Conservation (phyloP, 768 basidiomycete genomes). For the Lentinula boryana region DNA sequence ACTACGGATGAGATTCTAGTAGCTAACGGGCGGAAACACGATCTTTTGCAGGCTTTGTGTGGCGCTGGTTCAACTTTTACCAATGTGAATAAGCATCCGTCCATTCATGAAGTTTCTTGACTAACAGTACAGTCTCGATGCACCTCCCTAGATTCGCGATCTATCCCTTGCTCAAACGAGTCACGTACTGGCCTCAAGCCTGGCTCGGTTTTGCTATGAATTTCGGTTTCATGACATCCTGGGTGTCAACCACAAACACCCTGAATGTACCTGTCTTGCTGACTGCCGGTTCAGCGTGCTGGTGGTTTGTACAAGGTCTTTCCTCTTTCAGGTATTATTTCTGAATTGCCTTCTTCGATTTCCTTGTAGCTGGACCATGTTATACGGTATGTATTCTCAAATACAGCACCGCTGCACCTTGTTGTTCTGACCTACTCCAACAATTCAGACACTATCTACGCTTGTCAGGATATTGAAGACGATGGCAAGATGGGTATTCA, state of each 20-base stretch:
- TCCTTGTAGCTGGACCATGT: constrained; percentile 38
- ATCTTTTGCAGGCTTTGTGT: constrained; percentile 27
- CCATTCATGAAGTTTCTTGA: background rate
- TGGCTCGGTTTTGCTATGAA: constrained; percentile 59
- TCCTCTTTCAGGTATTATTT: background rate
- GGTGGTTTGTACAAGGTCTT: constrained; percentile 31
- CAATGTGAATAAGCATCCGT: constrained; percentile 23
- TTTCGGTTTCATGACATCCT: constrained; percentile 44
- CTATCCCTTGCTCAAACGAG: constrained; percentile 50
- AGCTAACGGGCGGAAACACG: background rate
- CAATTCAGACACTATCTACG: constrained; percentile 60
- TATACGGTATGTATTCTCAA: constrained; percentile 29
- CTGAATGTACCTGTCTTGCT: constrained; percentile 26
- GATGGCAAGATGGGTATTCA: constrained; percentile 69
- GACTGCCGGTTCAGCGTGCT: constrained; percentile 33
- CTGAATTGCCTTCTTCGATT: background rate
- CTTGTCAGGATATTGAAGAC: constrained; percentile 73
- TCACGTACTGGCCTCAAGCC: constrained; percentile 57
- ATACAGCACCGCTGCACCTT: too few species aligned
- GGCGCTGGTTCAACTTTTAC: constrained; percentile 39
- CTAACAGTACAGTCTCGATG: background rate
- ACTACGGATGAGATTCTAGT: background rate
- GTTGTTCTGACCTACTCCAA: background rate
- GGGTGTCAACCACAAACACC: constrained; percentile 32
- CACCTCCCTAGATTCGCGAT: constrained; percentile 27